A percentile compares a stretch with the other conserved stretches of the same genome.
These are phyloP conservation scores for Suillus hirtellus DNA, from an alignment of 768 basidiomycete genomes.

Conservation along the genomic window DNA sequence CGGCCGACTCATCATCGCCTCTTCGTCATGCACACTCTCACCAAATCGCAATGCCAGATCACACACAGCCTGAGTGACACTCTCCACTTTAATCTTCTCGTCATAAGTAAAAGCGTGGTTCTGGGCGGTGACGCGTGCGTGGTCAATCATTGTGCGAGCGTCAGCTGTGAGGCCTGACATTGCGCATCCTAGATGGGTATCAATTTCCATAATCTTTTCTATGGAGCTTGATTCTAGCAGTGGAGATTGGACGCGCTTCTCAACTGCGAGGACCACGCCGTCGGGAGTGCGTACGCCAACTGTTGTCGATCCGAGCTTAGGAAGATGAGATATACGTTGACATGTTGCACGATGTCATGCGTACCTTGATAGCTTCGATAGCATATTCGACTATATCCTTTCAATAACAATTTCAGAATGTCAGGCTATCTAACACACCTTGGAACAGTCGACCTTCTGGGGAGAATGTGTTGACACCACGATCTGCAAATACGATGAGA, in stretches of 20 bases:
- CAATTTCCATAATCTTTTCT: slow-evolving; percentile 99
- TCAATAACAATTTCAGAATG: slow-evolving; percentile 19
- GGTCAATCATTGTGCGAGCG: slow-evolving; percentile 99
- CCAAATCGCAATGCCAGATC: slow-evolving; percentile 96
- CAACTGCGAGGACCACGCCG: slow-evolving; percentile 92
- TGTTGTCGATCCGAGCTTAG: slow-evolving; percentile 94
- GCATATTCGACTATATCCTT: slow-evolving; percentile 87
- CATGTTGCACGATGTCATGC: slow-evolving; percentile 1
- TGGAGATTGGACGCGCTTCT: slow-evolving; percentile 97
- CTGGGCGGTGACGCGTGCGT: slow-evolving; percentile 94
- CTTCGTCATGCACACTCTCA: slow-evolving; percentile 98
- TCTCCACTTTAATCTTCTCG: slow-evolving; percentile 96
- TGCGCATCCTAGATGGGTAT: slow-evolving; percentile 92
- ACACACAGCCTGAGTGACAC: slow-evolving; percentile 96
- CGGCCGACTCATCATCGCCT: slow-evolving; percentile 98
- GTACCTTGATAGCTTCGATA: slow-evolving; percentile 97
- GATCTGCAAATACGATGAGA: slow-evolving; percentile 51
- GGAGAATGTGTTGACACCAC: slow-evolving; percentile 98
- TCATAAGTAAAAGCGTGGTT: slow-evolving; percentile 97
- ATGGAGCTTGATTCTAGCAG: slow-evolving; percentile 94
- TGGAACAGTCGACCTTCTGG: slow-evolving; percentile 98
- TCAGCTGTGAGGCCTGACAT: slow-evolving; percentile 98
- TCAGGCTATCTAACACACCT: slow-evolving; percentile 51
- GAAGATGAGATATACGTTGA: slow-evolving; percentile 7
- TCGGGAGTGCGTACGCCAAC: slow-evolving; percentile 90